Evolutionary conservation across 2,329 filamentous ascomycete species (phyloP).

Genomic region (Penicillium sp.): DNA sequence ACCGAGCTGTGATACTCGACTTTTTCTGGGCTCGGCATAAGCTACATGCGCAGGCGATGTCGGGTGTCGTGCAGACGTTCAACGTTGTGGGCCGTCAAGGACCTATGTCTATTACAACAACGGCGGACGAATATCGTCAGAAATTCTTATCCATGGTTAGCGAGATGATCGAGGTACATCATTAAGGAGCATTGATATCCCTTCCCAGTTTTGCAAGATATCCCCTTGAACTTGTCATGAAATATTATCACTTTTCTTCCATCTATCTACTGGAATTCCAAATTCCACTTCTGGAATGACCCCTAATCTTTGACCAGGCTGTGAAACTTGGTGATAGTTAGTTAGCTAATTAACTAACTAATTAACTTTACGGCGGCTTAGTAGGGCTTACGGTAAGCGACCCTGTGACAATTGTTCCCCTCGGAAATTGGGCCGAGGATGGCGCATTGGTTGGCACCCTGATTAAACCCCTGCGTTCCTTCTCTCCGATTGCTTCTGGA

Average conservation of each 20-base stretch:
- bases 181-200: background rate
- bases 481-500: no score
- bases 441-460: no score
- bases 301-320: no score
- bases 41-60: conserved; percentile 60
- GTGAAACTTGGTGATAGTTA: no score
- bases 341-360: no score
- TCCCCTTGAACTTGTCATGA: background rate
- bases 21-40: conserved; percentile 77
- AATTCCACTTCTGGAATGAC: background rate
- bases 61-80: conserved; percentile 58
- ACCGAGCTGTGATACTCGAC: conserved; percentile 63
- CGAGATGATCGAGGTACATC: conserved; percentile 39
- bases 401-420: no score
- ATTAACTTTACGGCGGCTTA: no score
- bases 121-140: conserved; percentile 60
- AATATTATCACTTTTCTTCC: background rate
- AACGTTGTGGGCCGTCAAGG: conserved; percentile 60
- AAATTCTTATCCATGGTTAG: conserved; percentile 52
- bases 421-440: no score
- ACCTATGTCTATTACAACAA: conserved; percentile 70
- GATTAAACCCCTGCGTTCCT: no score
- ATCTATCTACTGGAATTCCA: background rate
- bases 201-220: background rate
- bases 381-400: no score